Base-by-base conservation (phyloP, 495 filamentous ascomycete genomes). In the Talaromyces adpressus region DNA sequence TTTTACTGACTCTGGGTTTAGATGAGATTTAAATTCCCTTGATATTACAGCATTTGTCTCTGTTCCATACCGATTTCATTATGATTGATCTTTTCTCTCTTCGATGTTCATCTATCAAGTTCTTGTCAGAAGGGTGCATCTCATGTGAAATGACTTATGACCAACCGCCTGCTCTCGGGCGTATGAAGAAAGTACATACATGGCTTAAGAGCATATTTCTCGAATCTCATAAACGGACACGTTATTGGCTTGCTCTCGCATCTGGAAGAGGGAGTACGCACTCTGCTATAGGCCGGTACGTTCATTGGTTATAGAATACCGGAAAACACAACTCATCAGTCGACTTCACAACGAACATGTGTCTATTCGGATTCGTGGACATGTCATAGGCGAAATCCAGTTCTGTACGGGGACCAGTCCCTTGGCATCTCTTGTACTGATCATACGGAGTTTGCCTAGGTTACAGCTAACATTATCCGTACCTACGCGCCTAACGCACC, bases 11-110 rank as follows among this genome's bases (percentile, higher is more conserved):
- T 32, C 30, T 53, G 59, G 32, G 56, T 22, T 62, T 22, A 77
- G 75, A 68, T 60, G 70, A 76, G 69, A 76, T 77, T 64, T 77
- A 47, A 65, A 14, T 30, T 25, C 14, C 8, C 45, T 20, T 20
- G 45, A 49, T 49, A 18, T 18, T 20, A 20, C 45, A 6, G 14
- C 3, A n/a, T 45, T 45, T 45, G 39, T 45, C 14, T 16, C 14
- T 45, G 39, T 47, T 47, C 1, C n/a, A 49, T 49, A 20, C 45
- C 45, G 45, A 49, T 20, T 49, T 20, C 18, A 20, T 49, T 20
- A 49, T 9, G n/a, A 45, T 49, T 49, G 45, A 49, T 49, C n/a
- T 49, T 49, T 20, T 49, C 41, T 49, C 45, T 20, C 22, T 49
- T 20, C 18, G 45, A 49, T 49, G 45, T 20, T 20, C 8, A 49